phyloP scores from a whole-genome alignment of 345 rosid species.

The Rhizophora apiculata region DNA sequence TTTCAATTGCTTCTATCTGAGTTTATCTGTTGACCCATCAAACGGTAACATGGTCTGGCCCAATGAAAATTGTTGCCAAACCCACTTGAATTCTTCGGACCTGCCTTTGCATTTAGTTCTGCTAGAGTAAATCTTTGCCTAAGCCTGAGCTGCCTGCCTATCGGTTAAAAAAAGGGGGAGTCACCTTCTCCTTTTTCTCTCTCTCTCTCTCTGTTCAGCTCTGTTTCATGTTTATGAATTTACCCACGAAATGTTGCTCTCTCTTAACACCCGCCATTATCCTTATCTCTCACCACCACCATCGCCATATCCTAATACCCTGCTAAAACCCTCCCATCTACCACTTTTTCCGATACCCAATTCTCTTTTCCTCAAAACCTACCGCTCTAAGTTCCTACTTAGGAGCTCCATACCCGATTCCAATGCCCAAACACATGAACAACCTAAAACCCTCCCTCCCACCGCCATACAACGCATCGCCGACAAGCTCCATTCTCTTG shows the following conservation, averaged over 20 bases:
- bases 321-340: background rate
- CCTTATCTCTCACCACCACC: background rate
- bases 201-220: too few relatives aligned
- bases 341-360: background rate
- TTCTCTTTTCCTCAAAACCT: background rate
- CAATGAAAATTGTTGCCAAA: too few relatives aligned
- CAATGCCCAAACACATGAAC: background rate
- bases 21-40: too few relatives aligned
- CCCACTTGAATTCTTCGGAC: too few relatives aligned
- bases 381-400: background rate
- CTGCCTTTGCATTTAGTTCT: too few relatives aligned
- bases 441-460: conserved; percentile 41
- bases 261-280: conserved; percentile 2
- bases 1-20: too few relatives aligned
- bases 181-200: too few relatives aligned
- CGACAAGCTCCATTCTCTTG: conserved; percentile 90
- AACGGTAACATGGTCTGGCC: too few relatives aligned
- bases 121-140: too few relatives aligned
- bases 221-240: background rate
- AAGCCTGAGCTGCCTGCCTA: too few relatives aligned
- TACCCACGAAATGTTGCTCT: conserved; percentile 13
- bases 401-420: background rate
- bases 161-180: too few relatives aligned
- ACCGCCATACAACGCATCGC: conserved; percentile 87
- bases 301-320: background rate